These are phyloP conservation scores for Termitomyces sp. DNA, from an alignment of 768 basidiomycete genomes.

Conservation along the genomic window DNA sequence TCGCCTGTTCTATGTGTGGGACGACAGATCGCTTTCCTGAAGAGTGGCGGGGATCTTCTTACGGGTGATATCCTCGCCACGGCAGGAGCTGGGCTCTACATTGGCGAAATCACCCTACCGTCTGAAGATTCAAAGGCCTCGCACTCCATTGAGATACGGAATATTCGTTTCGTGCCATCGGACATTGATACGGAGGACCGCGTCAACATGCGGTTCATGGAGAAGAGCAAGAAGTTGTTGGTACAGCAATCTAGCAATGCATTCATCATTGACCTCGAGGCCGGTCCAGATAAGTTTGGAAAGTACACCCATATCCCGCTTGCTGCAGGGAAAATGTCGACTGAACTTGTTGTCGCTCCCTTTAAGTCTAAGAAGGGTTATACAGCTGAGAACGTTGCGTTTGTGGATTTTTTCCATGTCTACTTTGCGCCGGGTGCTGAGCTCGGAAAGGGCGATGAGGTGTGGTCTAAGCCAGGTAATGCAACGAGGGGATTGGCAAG, in stretches of 20 bases:
- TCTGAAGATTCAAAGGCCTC: slow-evolving; percentile 16
- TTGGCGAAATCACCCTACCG: slow-evolving; percentile 57
- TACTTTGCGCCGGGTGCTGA: slow-evolving; percentile 47
- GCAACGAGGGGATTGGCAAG: slow-evolving; percentile 58
- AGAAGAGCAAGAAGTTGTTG: slow-evolving; percentile 48
- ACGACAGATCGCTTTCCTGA: slow-evolving; percentile 60
- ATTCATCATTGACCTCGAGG: slow-evolving; percentile 48
- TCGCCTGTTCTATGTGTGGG: slow-evolving; percentile 49
- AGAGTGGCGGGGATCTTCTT: slow-evolving; percentile 53
- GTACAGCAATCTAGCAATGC: slow-evolving; percentile 53
- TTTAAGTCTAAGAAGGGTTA: slow-evolving; percentile 14
- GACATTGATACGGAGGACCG: slow-evolving; percentile 43
- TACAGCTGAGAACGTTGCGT: slow-evolving; percentile 43
- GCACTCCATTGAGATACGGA: slow-evolving; percentile 36
- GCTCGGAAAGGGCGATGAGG: slow-evolving; percentile 35
- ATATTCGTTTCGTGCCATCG: slow-evolving; percentile 48
- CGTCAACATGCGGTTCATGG: slow-evolving; percentile 54
- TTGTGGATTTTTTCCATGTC: slow-evolving; percentile 69
- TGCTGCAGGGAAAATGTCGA: slow-evolving; percentile 54
- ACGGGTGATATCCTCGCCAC: slow-evolving; percentile 68
- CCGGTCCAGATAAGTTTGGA: slow-evolving; percentile 41
- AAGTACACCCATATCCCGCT: slow-evolving; percentile 45
- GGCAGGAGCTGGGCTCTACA: slow-evolving; percentile 57
- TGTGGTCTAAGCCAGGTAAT: slow-evolving; percentile 73
- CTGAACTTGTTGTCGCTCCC: slow-evolving; percentile 49